A percentile compares a stretch with the other conserved stretches of the same genome.
phyloP scores from a whole-genome alignment of 805 yeast genomes.

The Cyberlindnera sargentensis region DNA sequence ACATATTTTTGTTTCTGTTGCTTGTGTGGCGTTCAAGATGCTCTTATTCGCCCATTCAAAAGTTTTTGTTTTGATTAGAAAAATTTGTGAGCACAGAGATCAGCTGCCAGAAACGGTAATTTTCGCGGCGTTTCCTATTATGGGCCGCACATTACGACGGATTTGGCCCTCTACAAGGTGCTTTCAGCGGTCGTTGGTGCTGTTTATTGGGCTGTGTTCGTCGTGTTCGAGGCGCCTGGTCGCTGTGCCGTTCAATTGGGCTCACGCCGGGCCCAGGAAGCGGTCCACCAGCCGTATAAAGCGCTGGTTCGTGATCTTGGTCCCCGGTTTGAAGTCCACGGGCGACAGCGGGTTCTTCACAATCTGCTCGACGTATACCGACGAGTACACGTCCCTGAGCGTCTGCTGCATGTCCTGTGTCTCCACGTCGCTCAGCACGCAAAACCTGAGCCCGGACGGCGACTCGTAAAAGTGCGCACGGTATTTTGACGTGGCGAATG shows the following conservation, averaged over 20 bases:
- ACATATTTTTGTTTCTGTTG: slow-evolving; percentile 3
- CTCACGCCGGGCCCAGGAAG: slow-evolving; percentile 6
- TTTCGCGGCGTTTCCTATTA: background rate
- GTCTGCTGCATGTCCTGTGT: slow-evolving; percentile 49
- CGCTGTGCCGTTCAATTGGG: background rate
- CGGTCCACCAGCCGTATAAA: slow-evolving; percentile 30
- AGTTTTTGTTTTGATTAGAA: too few relatives aligned
- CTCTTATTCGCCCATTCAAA: too few relatives aligned
- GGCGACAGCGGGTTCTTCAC: slow-evolving; percentile 56
- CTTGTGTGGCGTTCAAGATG: too few relatives aligned
- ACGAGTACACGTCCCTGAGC: slow-evolving; percentile 52
- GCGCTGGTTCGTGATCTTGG: slow-evolving; percentile 46
- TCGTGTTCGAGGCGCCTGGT: too few relatives aligned
- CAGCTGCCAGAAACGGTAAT: background rate
- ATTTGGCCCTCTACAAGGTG: too few relatives aligned
- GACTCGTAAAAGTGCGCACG: slow-evolving; percentile 78
- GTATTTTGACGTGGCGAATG: slow-evolving; percentile 68
- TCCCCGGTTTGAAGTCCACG: slow-evolving; percentile 48
- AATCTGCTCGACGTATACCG: slow-evolving; percentile 51
- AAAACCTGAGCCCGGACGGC: slow-evolving; percentile 70
- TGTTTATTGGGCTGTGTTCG: too few relatives aligned
- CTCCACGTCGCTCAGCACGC: slow-evolving; percentile 60
- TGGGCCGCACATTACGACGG: too few relatives aligned
- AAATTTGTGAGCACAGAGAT: background rate
- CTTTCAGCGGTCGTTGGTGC: too few relatives aligned